Evolutionary conservation across 129 eudicot genomes (phyloP).

Genomic region (Centaurea solstitialis): DNA sequence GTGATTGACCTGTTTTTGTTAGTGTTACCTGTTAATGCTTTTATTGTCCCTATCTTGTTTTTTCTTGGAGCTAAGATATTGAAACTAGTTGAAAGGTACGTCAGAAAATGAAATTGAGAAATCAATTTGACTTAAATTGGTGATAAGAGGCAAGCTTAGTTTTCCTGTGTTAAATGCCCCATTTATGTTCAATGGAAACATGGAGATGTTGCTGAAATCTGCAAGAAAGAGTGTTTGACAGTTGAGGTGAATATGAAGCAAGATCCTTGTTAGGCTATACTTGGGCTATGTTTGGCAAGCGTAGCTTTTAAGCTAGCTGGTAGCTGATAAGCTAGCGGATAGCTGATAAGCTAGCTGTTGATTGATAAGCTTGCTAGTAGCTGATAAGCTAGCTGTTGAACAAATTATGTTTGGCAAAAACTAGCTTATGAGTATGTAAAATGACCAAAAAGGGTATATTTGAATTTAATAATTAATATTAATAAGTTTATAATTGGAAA

Average conservation of each 20-base stretch:
- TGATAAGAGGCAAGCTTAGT: background rate
- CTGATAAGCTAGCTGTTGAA: no score
- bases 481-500: no score
- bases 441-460: no score
- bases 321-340: no score
- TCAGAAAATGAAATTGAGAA: background rate
- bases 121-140: background rate
- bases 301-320: no score
- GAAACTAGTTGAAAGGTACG: background rate
- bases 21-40: background rate
- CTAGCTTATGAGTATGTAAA: no score
- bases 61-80: background rate
- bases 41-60: background rate
- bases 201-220: background rate
- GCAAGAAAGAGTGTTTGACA: conserved; percentile 3
- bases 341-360: no score
- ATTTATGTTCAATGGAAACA: conserved; percentile 3
- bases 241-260: background rate
- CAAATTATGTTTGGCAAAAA: no score
- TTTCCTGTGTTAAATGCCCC: background rate
- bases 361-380: no score
- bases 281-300: no score
- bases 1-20: background rate
- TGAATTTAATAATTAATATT: no score
- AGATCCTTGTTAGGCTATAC: background rate